Evolutionary conservation across 2,329 filamentous ascomycete species (phyloP).

Genomic region (Colletotrichum melonis): DNA sequence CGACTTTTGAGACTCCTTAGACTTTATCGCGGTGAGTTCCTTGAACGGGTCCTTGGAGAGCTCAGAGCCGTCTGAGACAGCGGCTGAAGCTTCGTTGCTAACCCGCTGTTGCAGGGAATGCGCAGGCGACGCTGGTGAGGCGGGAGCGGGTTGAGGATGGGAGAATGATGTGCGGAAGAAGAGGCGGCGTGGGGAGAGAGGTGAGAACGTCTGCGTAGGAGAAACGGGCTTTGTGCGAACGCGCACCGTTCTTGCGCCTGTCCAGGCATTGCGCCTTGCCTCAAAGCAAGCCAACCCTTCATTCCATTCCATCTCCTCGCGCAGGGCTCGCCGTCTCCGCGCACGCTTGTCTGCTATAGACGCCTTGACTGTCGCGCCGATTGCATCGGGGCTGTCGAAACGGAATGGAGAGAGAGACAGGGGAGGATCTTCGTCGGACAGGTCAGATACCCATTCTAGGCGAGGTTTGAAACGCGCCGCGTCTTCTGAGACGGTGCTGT

Average conservation of each 20-base stretch:
- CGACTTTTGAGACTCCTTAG: slow-evolving; percentile 48
- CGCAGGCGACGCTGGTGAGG: slow-evolving; percentile 37
- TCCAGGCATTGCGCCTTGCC: slow-evolving; percentile 85
- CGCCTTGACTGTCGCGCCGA: slow-evolving; percentile 54
- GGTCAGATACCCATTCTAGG: slow-evolving; percentile 68
- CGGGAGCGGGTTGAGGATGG: slow-evolving; percentile 47
- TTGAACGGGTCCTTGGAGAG: slow-evolving; percentile 50
- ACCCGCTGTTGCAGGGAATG: slow-evolving; percentile 34
- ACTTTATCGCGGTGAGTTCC: slow-evolving; percentile 45
- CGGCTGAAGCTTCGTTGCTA: slow-evolving; percentile 46
- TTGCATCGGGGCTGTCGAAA: slow-evolving; percentile 61
- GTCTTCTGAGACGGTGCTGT: slow-evolving; percentile 69
- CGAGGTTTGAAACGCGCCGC: slow-evolving; percentile 60
- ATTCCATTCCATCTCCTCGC: slow-evolving; percentile 81
- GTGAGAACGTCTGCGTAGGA: slow-evolving; percentile 54
- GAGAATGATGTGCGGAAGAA: slow-evolving; percentile 62
- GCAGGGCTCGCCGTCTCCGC: slow-evolving; percentile 66
- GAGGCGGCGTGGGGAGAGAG: slow-evolving; percentile 60
- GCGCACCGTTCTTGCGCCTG: slow-evolving; percentile 74
- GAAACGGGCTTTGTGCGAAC: slow-evolving; percentile 59
- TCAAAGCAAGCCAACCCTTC: slow-evolving; percentile 84
- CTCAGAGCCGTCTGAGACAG: slow-evolving; percentile 57
- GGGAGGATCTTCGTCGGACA: slow-evolving; percentile 60
- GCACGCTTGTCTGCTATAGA: slow-evolving; percentile 62
- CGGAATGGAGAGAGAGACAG: slow-evolving; percentile 58